These are phyloP conservation scores for Linaria vulgaris DNA, from an alignment of 257 asterid genomes.

Conservation along the genomic window DNA sequence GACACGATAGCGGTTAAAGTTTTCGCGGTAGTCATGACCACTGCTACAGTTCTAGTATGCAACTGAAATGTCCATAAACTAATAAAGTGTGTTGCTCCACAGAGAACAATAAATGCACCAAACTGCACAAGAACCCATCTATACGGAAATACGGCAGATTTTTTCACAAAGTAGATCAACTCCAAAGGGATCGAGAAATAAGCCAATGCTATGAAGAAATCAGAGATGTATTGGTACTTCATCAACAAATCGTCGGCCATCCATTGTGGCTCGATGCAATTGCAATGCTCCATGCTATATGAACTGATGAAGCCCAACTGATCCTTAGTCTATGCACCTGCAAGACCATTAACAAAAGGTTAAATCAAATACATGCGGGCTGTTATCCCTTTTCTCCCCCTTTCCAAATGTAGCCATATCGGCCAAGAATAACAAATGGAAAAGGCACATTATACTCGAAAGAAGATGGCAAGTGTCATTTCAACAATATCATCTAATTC, in stretches of 20 bases:
- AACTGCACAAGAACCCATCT: conserved; percentile 99
- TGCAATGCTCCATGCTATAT: conserved; percentile 68
- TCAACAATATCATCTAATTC: not conserved
- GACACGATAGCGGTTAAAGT: conserved; percentile 85
- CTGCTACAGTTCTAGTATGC: conserved; percentile 86
- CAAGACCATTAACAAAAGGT: conserved; percentile 5
- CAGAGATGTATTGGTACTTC: conserved; percentile 94
- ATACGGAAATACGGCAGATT: conserved; percentile 95
- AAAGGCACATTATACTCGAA: no score
- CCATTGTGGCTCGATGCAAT: conserved; percentile 89
- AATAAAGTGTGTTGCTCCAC: conserved; percentile 96
- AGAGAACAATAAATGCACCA: conserved; percentile 96
- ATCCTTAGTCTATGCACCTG: conserved; percentile 40
- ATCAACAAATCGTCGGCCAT: conserved; percentile 89
- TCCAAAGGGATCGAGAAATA: conserved; percentile 96
- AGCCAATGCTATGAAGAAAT: conserved; percentile 97
- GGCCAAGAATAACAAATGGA: no score
- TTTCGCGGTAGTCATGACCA: conserved; percentile 86
- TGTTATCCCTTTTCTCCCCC: no score
- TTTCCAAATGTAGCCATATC: no score
- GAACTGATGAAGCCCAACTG: conserved; percentile 16
- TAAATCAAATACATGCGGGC: not conserved
- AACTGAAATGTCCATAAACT: conserved; percentile 81
- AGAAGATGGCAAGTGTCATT: not conserved
- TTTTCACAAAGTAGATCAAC: conserved; percentile 89